Percentiles rank a stretch among this genome's conserved stretches.
Evolutionary conservation across 306 rosid species (phyloP).

Genomic region (Castanea sativa): DNA sequence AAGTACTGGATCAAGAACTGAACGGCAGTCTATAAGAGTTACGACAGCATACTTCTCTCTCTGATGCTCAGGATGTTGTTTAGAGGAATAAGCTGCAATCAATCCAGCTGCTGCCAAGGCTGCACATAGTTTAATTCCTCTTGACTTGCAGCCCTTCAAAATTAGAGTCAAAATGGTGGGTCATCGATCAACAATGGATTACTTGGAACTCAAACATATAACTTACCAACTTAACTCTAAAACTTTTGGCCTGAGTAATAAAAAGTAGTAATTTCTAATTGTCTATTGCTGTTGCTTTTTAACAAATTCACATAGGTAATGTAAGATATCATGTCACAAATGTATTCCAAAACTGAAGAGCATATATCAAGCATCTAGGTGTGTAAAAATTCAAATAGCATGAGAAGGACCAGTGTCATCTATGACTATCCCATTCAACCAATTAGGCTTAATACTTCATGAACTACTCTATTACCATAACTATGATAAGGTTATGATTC

Average conservation of each 20-base stretch:
- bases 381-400: not conserved
- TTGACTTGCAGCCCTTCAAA: constrained; percentile 77
- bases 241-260: not conserved
- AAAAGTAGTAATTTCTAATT: not conserved
- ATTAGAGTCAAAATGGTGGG: not conserved
- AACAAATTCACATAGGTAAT: not conserved
- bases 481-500: not conserved
- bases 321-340: not conserved
- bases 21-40: constrained; percentile 80
- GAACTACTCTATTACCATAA: not conserved
- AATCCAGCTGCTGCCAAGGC: constrained; percentile 81
- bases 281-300: not conserved
- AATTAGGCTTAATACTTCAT: not conserved
- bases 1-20: constrained; percentile 74
- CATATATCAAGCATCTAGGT: not conserved
- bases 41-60: constrained; percentile 81
- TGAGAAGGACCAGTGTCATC: not conserved
- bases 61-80: constrained; percentile 47
- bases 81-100: constrained; percentile 63
- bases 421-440: not conserved
- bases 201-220: not conserved
- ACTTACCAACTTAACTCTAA: not conserved
- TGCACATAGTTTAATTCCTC: constrained; percentile 69
- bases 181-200: not conserved
- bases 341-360: not conserved